Percentiles rank a stretch among this genome's conserved stretches.
These are phyloP conservation scores for Calvatia gigantea DNA, from an alignment of 768 basidiomycete genomes.

Conservation along the genomic window DNA sequence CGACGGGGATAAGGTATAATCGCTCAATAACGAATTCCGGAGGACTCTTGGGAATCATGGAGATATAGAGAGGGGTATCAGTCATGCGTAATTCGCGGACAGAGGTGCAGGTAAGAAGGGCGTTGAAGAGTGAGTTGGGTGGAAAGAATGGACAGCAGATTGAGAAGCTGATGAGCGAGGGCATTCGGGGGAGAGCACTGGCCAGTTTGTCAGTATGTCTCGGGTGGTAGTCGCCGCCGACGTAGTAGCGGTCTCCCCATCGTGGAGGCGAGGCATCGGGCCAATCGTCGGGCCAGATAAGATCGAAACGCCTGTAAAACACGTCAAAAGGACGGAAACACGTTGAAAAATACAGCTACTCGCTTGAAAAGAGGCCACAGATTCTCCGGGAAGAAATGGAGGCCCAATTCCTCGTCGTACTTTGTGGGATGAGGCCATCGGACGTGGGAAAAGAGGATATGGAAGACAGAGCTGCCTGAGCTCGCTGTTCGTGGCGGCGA, in stretches of 20 bases:
- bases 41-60: constrained; percentile 29
- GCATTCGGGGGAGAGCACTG: constrained; percentile 33
- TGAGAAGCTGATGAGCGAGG: constrained; percentile 29
- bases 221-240: constrained; percentile 31
- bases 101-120: constrained; percentile 29
- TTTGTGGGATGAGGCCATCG: constrained; percentile 39
- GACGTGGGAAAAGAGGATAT: constrained; percentile 30
- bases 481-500: constrained; percentile 24
- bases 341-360: constrained; percentile 11
- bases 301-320: constrained; percentile 27
- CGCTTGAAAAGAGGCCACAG: constrained; percentile 37
- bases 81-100: constrained; percentile 33
- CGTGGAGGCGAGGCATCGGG: constrained; percentile 35
- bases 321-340: not conserved
- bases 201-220: constrained; percentile 34
- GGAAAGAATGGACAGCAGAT: constrained; percentile 38
- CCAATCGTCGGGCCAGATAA: constrained; percentile 45
- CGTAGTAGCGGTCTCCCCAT: constrained; percentile 34
- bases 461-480: constrained; percentile 26
- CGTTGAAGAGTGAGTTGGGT: constrained; percentile 31
- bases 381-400: constrained; percentile 35
- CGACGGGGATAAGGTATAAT: constrained; percentile 34
- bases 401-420: constrained; percentile 29
- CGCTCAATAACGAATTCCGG: constrained; percentile 28
- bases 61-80: constrained; percentile 37